These are phyloP conservation scores for Crithidia sp. DNA, from an alignment of 208 protist genomes.

Conservation along the genomic window DNA sequence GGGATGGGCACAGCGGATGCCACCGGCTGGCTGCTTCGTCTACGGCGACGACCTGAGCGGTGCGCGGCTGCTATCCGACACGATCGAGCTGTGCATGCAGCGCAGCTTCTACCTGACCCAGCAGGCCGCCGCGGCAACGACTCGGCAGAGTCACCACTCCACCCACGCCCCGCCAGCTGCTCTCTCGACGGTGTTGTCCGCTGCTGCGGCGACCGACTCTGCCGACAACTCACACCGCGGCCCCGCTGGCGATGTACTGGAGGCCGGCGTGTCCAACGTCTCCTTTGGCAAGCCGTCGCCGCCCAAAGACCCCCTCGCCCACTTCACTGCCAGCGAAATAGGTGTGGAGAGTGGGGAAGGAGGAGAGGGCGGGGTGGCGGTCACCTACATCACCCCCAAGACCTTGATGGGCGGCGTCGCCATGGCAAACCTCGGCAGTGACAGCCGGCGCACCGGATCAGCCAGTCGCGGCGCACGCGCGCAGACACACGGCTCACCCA, in stretches of 20 bases:
- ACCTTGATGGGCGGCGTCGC: slow-evolving; percentile 16
- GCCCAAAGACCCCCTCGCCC: slow-evolving; percentile 15
- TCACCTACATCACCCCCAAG: slow-evolving; percentile 36
- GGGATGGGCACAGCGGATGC: slow-evolving; percentile 74
- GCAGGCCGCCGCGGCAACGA: background rate
- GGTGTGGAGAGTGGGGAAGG: slow-evolving; percentile 27
- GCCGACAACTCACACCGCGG: slow-evolving; percentile 3
- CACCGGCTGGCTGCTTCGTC: slow-evolving; percentile 75
- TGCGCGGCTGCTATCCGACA: slow-evolving; percentile 51
- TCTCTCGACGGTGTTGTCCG: background rate
- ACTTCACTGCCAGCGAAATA: slow-evolving; percentile 26
- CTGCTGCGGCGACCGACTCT: slow-evolving; percentile 4
- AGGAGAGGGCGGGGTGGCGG: slow-evolving; percentile 11
- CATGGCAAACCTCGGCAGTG: background rate
- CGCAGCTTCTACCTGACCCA: slow-evolving; percentile 19
- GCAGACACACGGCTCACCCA: slow-evolving; percentile 11
- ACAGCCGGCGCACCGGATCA: slow-evolving; percentile 16
- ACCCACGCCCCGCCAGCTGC: background rate
- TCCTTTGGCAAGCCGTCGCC: background rate
- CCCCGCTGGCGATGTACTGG: background rate
- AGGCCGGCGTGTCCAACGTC: background rate
- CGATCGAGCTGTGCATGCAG: slow-evolving; percentile 36
- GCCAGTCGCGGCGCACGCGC: slow-evolving; percentile 5
- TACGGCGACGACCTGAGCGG: slow-evolving; percentile 86
- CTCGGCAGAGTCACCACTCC: slow-evolving; percentile 13